Evolutionary conservation across 1,284 basidiomycete species (phyloP).

Genomic region (Heterobasidion irregulare): DNA sequence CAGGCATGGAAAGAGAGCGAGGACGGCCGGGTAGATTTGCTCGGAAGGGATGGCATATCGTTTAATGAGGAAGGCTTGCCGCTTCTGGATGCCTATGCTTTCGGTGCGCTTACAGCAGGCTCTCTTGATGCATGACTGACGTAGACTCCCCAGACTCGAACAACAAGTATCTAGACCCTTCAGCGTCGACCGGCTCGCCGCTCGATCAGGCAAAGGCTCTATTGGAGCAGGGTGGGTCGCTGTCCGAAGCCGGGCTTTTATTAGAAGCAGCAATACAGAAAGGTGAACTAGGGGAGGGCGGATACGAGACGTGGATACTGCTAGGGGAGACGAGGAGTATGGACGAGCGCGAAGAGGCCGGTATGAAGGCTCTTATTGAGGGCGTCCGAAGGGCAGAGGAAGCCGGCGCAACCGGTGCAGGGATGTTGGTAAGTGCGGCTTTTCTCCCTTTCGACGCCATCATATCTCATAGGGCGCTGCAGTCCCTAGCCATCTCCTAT

Average conservation of each 20-base stretch:
- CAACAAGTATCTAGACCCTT: constrained; percentile 62
- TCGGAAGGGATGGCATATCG: constrained; percentile 26
- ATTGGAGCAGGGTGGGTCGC: constrained; percentile 71
- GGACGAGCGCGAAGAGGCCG: constrained; percentile 86
- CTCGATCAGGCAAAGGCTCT: constrained; percentile 67
- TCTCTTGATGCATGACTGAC: not conserved
- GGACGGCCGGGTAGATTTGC: constrained; percentile 23
- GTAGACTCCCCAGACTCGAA: constrained; percentile 33
- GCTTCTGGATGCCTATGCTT: constrained; percentile 58
- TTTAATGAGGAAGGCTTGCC: constrained; percentile 73
- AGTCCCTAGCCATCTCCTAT: constrained; percentile 95
- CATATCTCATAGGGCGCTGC: not conserved
- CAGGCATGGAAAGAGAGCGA: constrained; percentile 49
- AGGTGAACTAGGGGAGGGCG: constrained; percentile 68
- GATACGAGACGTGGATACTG: constrained; percentile 89
- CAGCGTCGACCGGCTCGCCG: constrained; percentile 43
- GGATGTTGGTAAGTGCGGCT: constrained; percentile 65
- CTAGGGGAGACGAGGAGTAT: constrained; percentile 93
- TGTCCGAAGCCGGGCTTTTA: constrained; percentile 79
- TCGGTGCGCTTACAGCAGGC: constrained; percentile 43
- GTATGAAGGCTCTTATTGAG: constrained; percentile 68
- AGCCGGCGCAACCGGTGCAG: constrained; percentile 58
- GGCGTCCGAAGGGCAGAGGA: constrained; percentile 59
- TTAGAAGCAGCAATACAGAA: constrained; percentile 85
- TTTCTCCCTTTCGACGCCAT: constrained; percentile 1